Evolutionary conservation across 2,329 filamentous ascomycete genomes (phyloP), one percentile per base, ranked within the genome.

Genomic region (Alternaria ventricosa): DNA sequence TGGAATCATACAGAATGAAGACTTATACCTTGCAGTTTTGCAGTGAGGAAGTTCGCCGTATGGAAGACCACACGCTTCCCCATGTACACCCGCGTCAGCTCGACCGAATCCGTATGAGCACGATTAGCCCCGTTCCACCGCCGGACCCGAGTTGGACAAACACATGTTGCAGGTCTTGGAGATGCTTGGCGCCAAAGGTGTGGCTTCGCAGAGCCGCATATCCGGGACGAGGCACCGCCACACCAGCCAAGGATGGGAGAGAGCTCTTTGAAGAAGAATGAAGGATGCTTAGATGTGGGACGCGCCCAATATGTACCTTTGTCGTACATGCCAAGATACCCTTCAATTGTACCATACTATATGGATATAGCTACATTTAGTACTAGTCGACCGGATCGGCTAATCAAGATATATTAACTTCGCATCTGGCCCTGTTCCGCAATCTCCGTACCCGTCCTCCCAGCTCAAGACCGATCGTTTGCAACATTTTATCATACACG

Each of bases 1-100:
- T 55, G 57, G 15, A 41, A 55, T 22, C 11, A 33, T 57, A 25
- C 27, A 47, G 54, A 69, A 60, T 64, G 15, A 49, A 55, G 56
- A 67, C 71, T 74, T 54, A 74, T 74, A 23, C 54, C 30, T 25
- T 8, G 57, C 64, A 74, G 71, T 61, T 74, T 71, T 49, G 55
- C 66, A 6, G 56, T 73, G 27, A 63, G 69, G 25, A 69, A 71
- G 44, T 53, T 71, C 30, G 64, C 69, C 44, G 62, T 69, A 36
- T 74, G 70, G 71, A 73, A 65, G 53, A 61, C 69, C 5, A 59
- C 70, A 9, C 64, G 56, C 25, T 57, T 64, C 20, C 60, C 63
- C 47, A 60, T 55, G 46, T 74, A 74, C 50, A 61, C 61, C 9
- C 67, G 66, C 28, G 71, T 74, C 60, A 63, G 60, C 54, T 69